Evolutionary conservation across 1,284 basidiomycete genomes (phyloP), one percentile per base, ranked within the genome.

Genomic region (Cryptococcus hybrid): DNA sequence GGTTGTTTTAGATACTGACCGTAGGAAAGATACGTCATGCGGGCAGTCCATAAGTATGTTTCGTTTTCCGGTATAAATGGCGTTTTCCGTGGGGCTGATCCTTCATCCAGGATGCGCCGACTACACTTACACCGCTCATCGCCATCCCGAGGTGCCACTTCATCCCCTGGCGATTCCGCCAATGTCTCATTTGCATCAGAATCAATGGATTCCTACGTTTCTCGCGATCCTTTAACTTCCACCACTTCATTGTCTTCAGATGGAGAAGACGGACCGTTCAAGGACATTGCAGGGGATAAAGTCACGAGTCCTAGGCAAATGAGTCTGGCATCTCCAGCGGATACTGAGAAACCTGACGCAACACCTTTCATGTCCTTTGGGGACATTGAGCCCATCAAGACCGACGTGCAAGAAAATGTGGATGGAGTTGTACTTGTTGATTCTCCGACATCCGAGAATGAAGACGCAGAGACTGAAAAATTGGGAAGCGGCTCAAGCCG

Each of bases 31-130:
- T 76, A 76, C 3, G 74, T 78, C 43, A 66, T 78, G 30, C 73
- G 76, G 15, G 77, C 77, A 13, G 75, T 76, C 5, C 70, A 77
- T 52, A 79, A 78, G 73, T 75, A 47, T 54, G 69, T 61, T 11
- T 1, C 8, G 6, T 44, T 36, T 0, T 9, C n/a, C 7, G 13
- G 30, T 38, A 18, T 30, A 39, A 37, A 52, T 62, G 51, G 58
- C 54, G 30, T 35, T 35, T 4, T 30, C 30, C 4, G n/a, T 30
- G 30, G n/a, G 18, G 37, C 49, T 53, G 18, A 47, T 24, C 36
- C 6, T 13, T 24, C 11, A 15, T 3, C 44, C 40, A 67, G 64
- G 49, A 65, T 71, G 63, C 57, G 63, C 5, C 67, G 66, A 5
- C 55, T 71, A 1, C 59, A 61, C 18, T 62, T 66, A 2, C 54